Conservation (phyloP, 1,139 yeast species). For the Geotrichum phurueaensis region DNA sequence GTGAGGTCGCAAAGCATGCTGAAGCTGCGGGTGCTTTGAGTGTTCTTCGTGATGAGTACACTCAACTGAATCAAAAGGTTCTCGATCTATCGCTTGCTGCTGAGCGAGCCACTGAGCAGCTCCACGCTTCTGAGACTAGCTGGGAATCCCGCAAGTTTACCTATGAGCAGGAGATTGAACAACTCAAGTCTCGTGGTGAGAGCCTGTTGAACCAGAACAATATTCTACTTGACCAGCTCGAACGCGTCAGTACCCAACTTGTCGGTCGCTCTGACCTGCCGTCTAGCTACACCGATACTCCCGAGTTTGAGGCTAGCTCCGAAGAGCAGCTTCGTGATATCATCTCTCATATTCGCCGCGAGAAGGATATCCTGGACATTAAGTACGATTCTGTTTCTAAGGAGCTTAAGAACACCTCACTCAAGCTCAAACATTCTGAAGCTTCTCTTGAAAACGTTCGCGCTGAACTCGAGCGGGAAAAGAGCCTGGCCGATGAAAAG, state of each 20-base stretch:
- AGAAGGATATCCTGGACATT: slow-evolving; percentile 65
- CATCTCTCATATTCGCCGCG: slow-evolving; percentile 60
- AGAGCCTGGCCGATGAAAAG: slow-evolving; percentile 30
- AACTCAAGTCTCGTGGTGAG: slow-evolving; percentile 43
- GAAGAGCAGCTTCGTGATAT: slow-evolving; percentile 49
- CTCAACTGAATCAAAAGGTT: slow-evolving; percentile 38
- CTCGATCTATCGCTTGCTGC: slow-evolving; percentile 36
- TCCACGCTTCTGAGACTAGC: slow-evolving; percentile 38
- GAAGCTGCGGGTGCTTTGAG: slow-evolving; percentile 46
- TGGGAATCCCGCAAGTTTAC: slow-evolving; percentile 43
- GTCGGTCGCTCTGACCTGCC: slow-evolving; percentile 11
- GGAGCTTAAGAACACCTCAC: slow-evolving; percentile 46
- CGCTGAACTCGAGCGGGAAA: slow-evolving; percentile 27
- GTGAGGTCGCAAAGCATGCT: slow-evolving; percentile 53
- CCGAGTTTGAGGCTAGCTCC: slow-evolving; percentile 22
- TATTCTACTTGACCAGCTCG: slow-evolving; percentile 65
- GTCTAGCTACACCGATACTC: slow-evolving; percentile 15
- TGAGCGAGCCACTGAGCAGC: slow-evolving; percentile 31
- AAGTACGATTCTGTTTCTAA: slow-evolving; percentile 47
- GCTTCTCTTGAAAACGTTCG: slow-evolving; percentile 34
- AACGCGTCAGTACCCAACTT: slow-evolving; percentile 34
- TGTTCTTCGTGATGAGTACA: slow-evolving; percentile 42
- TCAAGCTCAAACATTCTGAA: slow-evolving; percentile 32
- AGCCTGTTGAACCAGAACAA: slow-evolving; percentile 64
- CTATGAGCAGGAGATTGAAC: slow-evolving; percentile 50